A percentile compares a stretch with the other conserved stretches of the same genome.
Evolutionary conservation across 768 basidiomycete genomes (phyloP).

Genomic region (Peribolospora baueri): DNA sequence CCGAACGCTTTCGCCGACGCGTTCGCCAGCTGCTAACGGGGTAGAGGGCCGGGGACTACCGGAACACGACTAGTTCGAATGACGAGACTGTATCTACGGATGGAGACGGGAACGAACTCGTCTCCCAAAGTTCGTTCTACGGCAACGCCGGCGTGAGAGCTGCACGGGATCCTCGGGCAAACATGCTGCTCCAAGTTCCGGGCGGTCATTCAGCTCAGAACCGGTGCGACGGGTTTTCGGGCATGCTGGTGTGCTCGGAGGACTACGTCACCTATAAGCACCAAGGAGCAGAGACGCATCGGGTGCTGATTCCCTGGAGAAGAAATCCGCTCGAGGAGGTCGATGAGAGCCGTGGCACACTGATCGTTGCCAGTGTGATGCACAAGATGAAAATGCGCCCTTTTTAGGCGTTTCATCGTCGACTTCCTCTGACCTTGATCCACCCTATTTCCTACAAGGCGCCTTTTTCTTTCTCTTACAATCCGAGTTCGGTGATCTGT

Average conservation of each 20-base stretch:
- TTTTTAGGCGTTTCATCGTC: too few relatives aligned
- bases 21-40: too few relatives aligned
- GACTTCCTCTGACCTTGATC: not conserved
- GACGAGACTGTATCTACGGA: too few relatives aligned
- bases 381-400: conserved; percentile 99
- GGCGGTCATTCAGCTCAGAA: conserved; percentile 89
- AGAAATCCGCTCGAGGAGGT: conserved; percentile 51
- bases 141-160: too few relatives aligned
- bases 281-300: conserved; percentile 74
- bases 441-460: conserved; percentile 31
- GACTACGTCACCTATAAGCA: conserved; percentile 95
- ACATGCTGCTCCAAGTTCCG: conserved; percentile 90
- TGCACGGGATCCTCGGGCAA: conserved; percentile 83
- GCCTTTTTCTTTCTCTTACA: conserved; percentile 99
- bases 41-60: too few relatives aligned
- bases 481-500: conserved; percentile 90
- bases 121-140: too few relatives aligned
- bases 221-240: conserved; percentile 85
- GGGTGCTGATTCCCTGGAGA: conserved; percentile 85
- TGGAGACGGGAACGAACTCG: too few relatives aligned
- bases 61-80: too few relatives aligned
- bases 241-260: conserved; percentile 95
- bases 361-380: conserved; percentile 89
- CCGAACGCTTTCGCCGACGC: too few relatives aligned
- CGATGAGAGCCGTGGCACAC: conserved; percentile 55